A percentile compares a stretch with the other conserved stretches of the same genome.
Evolutionary conservation across 495 filamentous ascomycete species (phyloP).

Genomic region (Schizothecium vesticola): DNA sequence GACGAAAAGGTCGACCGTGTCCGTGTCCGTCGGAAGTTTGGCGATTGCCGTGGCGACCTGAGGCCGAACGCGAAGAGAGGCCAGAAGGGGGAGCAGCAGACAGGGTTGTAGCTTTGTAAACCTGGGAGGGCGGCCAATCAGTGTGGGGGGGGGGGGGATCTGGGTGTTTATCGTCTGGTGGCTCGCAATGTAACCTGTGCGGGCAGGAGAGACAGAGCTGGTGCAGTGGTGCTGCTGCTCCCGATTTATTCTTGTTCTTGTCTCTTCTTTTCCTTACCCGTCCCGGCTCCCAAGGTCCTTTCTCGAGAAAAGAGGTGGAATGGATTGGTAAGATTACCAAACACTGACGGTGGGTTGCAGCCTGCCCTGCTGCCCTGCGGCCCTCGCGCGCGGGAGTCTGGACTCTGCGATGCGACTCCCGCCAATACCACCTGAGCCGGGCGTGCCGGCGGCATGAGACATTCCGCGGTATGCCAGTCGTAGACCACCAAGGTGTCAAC

Average conservation of each 20-base stretch:
- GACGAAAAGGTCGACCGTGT: neutral
- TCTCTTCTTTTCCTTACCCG: too few species aligned
- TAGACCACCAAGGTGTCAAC: neutral
- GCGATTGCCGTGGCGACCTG: neutral
- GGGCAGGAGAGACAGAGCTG: neutral
- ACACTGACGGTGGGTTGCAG: neutral
- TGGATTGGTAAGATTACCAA: neutral
- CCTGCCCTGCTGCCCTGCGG: too few species aligned
- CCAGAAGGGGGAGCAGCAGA: neutral
- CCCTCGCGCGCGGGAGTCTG: too few species aligned
- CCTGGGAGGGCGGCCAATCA: neutral
- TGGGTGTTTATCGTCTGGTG: neutral
- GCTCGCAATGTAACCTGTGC: neutral
- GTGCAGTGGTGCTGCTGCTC: neutral
- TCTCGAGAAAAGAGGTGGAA: neutral
- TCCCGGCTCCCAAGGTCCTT: neutral
- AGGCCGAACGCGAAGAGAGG: neutral
- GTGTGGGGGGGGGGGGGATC: neutral
- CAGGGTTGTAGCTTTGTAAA: neutral
- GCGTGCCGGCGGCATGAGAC: neutral
- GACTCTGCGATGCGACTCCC: too few species aligned
- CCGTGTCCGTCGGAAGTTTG: neutral
- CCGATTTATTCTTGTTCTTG: neutral
- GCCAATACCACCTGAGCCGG: too few species aligned
- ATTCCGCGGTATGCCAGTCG: neutral